Evolutionary conservation across 208 protist species (phyloP).

Genomic region (Acanthamoeba lenticulata): DNA sequence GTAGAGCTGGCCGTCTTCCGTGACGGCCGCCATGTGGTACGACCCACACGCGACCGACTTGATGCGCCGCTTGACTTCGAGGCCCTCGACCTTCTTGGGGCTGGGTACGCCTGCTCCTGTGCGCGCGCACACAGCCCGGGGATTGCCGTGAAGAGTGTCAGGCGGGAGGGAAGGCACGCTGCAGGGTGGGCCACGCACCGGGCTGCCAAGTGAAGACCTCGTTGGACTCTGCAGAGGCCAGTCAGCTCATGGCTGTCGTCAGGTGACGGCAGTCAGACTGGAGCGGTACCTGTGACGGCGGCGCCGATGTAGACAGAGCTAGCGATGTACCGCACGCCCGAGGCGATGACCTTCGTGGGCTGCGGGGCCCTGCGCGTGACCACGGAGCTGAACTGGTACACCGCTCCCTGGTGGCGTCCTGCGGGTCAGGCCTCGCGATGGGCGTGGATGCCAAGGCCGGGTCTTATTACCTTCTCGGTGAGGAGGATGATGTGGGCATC

Average conservation of each 20-base stretch:
- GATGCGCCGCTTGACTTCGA: not conserved
- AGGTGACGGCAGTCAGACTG: not conserved
- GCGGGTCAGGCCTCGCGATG: not conserved
- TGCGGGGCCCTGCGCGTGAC: not conserved
- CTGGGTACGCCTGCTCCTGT: not conserved
- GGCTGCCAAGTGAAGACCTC: not conserved
- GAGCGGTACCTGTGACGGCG: not conserved
- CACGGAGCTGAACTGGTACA: not conserved
- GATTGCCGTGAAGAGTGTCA: no score
- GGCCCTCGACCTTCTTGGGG: not conserved
- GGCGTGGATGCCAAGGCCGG: not conserved
- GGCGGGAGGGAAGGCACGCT: not conserved
- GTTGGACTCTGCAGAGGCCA: not conserved
- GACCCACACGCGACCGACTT: not conserved
- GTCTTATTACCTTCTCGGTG: not conserved
- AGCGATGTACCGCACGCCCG: not conserved
- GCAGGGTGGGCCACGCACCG: not conserved
- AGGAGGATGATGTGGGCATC: not conserved
- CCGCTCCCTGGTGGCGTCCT: not conserved
- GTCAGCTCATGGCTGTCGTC: not conserved
- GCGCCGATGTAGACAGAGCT: not conserved
- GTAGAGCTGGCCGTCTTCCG: not conserved
- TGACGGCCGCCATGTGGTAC: not conserved
- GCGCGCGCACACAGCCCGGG: no score
- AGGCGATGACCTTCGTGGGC: not conserved